Evolutionary conservation across 257 asterid genomes (phyloP).

Genomic region (Mitragyna speciosa): DNA sequence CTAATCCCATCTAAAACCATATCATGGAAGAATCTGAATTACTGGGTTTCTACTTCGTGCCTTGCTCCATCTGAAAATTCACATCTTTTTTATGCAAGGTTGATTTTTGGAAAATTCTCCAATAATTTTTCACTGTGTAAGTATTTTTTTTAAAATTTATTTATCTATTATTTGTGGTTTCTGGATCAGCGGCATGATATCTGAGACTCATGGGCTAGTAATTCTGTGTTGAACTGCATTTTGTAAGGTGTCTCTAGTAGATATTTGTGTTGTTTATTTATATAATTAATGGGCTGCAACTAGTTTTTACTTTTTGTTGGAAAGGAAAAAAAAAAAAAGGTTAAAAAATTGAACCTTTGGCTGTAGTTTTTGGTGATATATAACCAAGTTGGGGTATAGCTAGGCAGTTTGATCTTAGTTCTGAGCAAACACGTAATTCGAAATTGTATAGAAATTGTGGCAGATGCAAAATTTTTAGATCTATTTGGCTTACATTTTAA

Average conservation of each 20-base stretch:
- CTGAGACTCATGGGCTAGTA: background rate
- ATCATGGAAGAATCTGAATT: conserved; percentile 22
- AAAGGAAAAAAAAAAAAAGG: background rate
- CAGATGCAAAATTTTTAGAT: background rate
- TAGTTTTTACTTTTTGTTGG: background rate
- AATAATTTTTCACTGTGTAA: conserved; percentile 12
- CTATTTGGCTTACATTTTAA: background rate
- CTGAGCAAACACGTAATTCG: background rate
- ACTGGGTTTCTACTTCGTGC: background rate
- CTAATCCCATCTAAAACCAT: conserved; percentile 4
- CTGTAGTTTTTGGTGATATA: background rate
- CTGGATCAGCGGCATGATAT: background rate
- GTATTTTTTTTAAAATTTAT: background rate
- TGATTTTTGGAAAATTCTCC: background rate
- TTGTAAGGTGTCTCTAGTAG: background rate
- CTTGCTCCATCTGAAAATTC: background rate
- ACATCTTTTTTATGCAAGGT: conserved; percentile 7
- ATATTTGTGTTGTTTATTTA: background rate
- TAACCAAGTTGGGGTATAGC: background rate
- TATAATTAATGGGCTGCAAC: background rate
- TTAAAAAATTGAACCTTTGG: background rate
- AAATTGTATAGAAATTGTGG: background rate
- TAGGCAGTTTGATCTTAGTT: background rate
- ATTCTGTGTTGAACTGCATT: background rate
- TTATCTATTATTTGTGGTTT: background rate